These are phyloP conservation scores for Canna indica DNA, from an alignment of 176 grass and related monocot species.

Conservation along the genomic window DNA sequence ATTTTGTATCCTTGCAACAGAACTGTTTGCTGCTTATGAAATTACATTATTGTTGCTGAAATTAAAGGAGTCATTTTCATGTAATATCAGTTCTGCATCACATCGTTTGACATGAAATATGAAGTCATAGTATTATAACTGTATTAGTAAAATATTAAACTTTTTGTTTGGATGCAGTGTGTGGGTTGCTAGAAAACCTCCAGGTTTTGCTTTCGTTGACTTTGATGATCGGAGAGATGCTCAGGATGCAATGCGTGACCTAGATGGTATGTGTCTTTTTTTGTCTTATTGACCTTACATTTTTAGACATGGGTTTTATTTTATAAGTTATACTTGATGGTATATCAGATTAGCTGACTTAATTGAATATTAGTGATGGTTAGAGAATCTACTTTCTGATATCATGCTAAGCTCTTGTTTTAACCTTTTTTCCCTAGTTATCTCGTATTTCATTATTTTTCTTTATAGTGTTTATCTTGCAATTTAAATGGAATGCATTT, in stretches of 20 bases:
- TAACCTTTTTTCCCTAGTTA: no score
- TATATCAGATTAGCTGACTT: no score
- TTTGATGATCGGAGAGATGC: constrained; percentile 82
- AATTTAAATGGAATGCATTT: no score
- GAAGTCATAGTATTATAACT: not conserved
- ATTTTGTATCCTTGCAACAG: not conserved
- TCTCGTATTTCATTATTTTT: no score
- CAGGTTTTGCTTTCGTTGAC: constrained; percentile 81
- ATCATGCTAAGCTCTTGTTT: not conserved
- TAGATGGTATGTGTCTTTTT: constrained; percentile 41
- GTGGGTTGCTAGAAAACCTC: constrained; percentile 89
- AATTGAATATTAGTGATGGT: no score
- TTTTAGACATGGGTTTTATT: not conserved
- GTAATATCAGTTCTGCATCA: not conserved
- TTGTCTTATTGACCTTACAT: not conserved
- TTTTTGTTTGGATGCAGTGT: constrained; percentile 50
- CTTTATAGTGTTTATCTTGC: no score
- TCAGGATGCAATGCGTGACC: constrained; percentile 63
- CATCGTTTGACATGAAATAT: not conserved
- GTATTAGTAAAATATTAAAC: not conserved
- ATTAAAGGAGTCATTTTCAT: no score
- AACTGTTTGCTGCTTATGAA: not conserved
- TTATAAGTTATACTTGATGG: no score
- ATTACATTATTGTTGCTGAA: not conserved
- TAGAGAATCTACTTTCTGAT: no score